Base-by-base conservation (phyloP, 768 basidiomycete species). In the Filobasidium floriforme region DNA sequence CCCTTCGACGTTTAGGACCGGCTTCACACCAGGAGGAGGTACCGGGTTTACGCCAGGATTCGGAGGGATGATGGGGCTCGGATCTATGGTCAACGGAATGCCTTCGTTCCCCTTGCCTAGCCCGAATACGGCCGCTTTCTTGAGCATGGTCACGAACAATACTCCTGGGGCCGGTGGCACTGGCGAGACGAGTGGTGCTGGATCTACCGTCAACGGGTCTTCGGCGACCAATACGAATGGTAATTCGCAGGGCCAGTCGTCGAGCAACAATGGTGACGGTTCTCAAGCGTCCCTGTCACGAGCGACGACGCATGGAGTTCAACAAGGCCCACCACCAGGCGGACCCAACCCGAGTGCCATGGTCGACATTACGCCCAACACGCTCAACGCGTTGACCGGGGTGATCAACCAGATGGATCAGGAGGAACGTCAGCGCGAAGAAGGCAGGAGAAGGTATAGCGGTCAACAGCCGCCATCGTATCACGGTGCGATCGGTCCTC, bases 121-220 rank as follows among this genome's bases (percentile, higher is more conserved):
- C 46, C 92, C 93, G 0, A 89, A 88, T 71, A 97, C 92, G 29
- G 87, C 91, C 11, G 91, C 92, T 7, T 90, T 97, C 79, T 85
- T 97, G 63, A 89, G 88, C 68, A 88, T 96, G 82, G 91, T 94
- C 82, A 88, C 88, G 72, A 88, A 86, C 72, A 86, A 69, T 24
- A 79, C 74, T 19, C 74, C 76, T 19, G 64, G 64, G 4, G 44
- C 59, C 26, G 57, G 28, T 15, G 54, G 54, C 5, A 15, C 46
- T 3, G 46, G 46, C 15, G 52, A 52, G 54, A 51, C n/a, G 22
- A 44, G 46, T 44, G 72, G 68, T 19, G 73, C 68, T 24, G 69
- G 67, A 12, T 61, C 60, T 37, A 67, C 71, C 37, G 66, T 65
- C 63, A 55, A n/a, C 68, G 60, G 62, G 28, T 61, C 63, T 37